Evolutionary conservation across 1,139 yeast genomes (phyloP), one percentile per base, ranked within the genome.

Genomic region (Ogataea hybrid): DNA sequence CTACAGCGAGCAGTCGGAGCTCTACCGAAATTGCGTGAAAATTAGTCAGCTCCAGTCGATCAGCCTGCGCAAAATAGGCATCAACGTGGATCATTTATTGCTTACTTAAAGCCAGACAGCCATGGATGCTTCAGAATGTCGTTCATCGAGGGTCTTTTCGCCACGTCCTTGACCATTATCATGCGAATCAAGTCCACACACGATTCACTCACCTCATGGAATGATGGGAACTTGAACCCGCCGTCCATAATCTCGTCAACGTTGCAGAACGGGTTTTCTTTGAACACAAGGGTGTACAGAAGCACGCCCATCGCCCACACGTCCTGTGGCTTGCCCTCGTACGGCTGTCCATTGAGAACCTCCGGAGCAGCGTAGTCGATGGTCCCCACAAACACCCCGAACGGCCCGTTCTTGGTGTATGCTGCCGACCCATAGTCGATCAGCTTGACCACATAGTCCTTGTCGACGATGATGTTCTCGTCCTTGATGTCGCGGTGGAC

Each of bases 381-480:
- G 0, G 98, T 92, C 2, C 98, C 98, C 2, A 92, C 97, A 66
- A 92, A 92, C 9, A 90, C 96, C 56, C 90, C 96, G 65, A 90
- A 92, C 3, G 97, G 97, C 0, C 97, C 97, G 64, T 83, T 90
- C 50, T 77, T 79, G 17, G 81, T 77, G 62, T 88, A 87, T 0
- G 97, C 96, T 1, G 97, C 96, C 42, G 95, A 83, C 0, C 98
- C 98, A 64, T 89, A 92, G 65, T 92, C 98, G 59, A 92, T 92
- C 47, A 92, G 69, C 62, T 90, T 90, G 44, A 88, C 81, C 28
- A 80, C 69, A 3, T 87, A 87, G 46, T 79, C 71, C 44, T 79
- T 79, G 57, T 92, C 96, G 37, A 92, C 85, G 54, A 92, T 87
- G 33, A 92, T 78, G 56, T 92, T 92, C 57, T 92, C 98, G 62